phyloP scores from a whole-genome alignment of 2,329 filamentous ascomycete genomes.

The Zymoseptoria passerinii region DNA sequence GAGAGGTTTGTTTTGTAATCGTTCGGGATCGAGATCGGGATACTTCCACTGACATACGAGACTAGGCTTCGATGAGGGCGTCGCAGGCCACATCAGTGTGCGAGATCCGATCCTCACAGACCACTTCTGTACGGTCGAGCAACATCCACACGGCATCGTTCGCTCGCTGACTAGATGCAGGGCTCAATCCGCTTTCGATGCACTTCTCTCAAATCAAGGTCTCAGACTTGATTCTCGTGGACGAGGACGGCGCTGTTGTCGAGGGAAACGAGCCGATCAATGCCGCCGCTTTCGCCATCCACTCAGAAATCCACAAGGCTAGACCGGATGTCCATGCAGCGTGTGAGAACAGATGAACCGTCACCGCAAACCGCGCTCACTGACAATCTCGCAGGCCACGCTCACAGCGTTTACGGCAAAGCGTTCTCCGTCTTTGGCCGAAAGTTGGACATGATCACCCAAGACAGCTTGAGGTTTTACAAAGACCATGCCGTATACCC shows the following conservation, averaged over 20 bases:
- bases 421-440: constrained; percentile 41
- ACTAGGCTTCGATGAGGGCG: constrained; percentile 33
- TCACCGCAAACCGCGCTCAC: not conserved
- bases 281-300: constrained; percentile 40
- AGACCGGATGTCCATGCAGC: constrained; percentile 37
- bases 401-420: constrained; percentile 41
- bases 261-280: constrained; percentile 38
- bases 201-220: constrained; percentile 39
- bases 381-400: constrained; percentile 30
- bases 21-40: not conserved
- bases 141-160: not conserved
- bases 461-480: constrained; percentile 40
- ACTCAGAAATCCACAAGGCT: constrained; percentile 34
- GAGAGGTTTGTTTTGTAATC: constrained; percentile 17
- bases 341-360: constrained; percentile 2
- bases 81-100: constrained; percentile 35
- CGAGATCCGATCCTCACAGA: constrained; percentile 32
- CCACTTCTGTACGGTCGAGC: constrained; percentile 25
- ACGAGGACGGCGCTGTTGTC: constrained; percentile 36
- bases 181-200: constrained; percentile 37
- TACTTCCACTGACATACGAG: not conserved
- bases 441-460: constrained; percentile 41
- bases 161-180: not conserved
- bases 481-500: constrained; percentile 36
- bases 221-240: constrained; percentile 39